Conservation (phyloP, 371 early-diverging fungal genomes). For the Mortierella sp. region DNA sequence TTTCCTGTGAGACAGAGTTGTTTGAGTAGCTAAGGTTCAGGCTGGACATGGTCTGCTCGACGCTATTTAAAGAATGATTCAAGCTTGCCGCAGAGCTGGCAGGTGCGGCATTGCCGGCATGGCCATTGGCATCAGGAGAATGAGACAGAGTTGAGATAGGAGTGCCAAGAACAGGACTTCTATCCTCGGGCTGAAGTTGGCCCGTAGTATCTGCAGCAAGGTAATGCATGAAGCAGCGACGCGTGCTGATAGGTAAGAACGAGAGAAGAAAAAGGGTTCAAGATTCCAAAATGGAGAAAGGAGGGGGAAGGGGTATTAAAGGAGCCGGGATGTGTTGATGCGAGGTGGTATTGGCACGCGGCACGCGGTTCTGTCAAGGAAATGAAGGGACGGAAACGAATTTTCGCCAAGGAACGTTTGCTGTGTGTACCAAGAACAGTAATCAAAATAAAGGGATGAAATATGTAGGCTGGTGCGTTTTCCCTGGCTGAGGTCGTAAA, state of each 20-base stretch:
- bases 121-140: constrained; percentile 7
- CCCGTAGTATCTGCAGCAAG: constrained; percentile 1
- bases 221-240: constrained; percentile 2
- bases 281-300: background rate
- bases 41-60: too few species aligned
- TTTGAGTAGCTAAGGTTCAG: too few species aligned
- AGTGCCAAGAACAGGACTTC: background rate
- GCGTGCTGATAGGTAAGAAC: constrained; percentile 6
- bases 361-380: too few species aligned
- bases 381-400: background rate
- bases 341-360: background rate
- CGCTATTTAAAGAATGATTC: too few species aligned
- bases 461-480: too few species aligned
- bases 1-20: too few species aligned
- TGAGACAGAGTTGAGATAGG: background rate
- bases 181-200: constrained; percentile 6
- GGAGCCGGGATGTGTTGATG: background rate
- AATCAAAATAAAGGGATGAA: too few species aligned
- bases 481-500: background rate
- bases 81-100: too few species aligned
- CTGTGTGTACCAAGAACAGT: background rate
- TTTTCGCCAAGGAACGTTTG: background rate
- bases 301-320: background rate
- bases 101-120: background rate
- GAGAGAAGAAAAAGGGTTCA: constrained; percentile 6